Conservation (phyloP, 148 eudicot species). For the Chenopodium formosanum region DNA sequence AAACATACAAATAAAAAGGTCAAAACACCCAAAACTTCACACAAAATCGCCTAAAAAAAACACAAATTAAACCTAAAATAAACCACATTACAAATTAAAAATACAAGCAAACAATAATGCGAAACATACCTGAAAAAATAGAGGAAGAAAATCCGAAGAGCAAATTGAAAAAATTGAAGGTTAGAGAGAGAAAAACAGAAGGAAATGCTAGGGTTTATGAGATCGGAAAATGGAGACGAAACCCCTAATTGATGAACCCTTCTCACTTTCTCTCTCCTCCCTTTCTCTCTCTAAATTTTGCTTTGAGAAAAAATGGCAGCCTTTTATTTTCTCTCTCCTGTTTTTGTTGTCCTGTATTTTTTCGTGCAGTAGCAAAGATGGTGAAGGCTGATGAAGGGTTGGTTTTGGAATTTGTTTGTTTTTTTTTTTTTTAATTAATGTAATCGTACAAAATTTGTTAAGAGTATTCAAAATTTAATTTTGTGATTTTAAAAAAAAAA, state of each 20-base stretch:
- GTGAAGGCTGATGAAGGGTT: neutral
- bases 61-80: neutral
- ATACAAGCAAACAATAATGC: neutral
- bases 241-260: neutral
- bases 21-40: neutral
- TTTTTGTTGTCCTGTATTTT: neutral
- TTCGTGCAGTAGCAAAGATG: conserved; percentile 4
- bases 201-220: conserved; percentile 3
- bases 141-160: neutral
- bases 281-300: no score
- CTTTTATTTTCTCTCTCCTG: neutral
- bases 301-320: neutral
- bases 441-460: no score
- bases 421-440: neutral
- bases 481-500: neutral
- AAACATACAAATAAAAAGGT: neutral
- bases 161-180: neutral
- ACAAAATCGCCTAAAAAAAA: neutral
- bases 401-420: neutral
- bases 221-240: conserved; percentile 12
- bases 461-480: neutral
- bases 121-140: conserved; percentile 16
- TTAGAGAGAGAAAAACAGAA: conserved; percentile 8
- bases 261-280: conserved; percentile 5
- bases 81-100: neutral